A percentile compares a stretch with the other conserved stretches of the same genome.
These are phyloP conservation scores for Fraxinus sp. DNA, from an alignment of 305 asterid species.

Conservation along the genomic window DNA sequence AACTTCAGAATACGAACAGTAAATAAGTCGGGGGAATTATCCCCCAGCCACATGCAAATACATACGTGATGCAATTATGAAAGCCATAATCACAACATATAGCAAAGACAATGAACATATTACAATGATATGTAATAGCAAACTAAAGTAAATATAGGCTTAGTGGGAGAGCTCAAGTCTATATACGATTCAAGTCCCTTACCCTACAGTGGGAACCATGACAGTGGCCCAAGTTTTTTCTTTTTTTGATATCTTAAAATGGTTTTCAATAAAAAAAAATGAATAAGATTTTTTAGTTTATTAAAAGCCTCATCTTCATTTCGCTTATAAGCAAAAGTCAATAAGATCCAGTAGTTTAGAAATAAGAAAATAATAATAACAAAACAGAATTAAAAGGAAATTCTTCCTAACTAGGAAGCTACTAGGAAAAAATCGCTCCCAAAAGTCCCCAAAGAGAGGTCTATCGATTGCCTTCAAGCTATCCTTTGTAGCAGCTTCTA, in stretches of 20 bases:
- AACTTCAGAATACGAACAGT: slow-evolving; percentile 1
- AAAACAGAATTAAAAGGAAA: neutral
- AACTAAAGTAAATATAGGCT: neutral
- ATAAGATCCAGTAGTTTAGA: neutral
- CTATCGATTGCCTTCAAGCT: slow-evolving; percentile 97
- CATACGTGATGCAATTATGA: neutral
- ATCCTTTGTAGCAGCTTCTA: slow-evolving; percentile 95
- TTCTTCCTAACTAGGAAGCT: slow-evolving; percentile 11
- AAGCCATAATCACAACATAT: neutral
- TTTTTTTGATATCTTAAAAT: neutral
- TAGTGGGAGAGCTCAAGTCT: neutral
- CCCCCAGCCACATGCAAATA: neutral
- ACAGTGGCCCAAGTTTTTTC: neutral
- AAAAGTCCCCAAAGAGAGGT: slow-evolving; percentile 91
- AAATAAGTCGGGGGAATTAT: neutral
- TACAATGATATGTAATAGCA: neutral
- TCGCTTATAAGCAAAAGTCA: neutral
- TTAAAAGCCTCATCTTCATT: neutral
- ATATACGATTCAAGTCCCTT: neutral
- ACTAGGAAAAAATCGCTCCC: slow-evolving; percentile 92
- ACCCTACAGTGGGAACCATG: neutral
- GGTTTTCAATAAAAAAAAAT: neutral
- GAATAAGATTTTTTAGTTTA: neutral
- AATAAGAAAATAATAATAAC: slow-evolving; percentile 2
- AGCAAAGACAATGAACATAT: neutral